Base-by-base conservation (phyloP, 2,329 filamentous ascomycete genomes). In the Didymella glomerata region DNA sequence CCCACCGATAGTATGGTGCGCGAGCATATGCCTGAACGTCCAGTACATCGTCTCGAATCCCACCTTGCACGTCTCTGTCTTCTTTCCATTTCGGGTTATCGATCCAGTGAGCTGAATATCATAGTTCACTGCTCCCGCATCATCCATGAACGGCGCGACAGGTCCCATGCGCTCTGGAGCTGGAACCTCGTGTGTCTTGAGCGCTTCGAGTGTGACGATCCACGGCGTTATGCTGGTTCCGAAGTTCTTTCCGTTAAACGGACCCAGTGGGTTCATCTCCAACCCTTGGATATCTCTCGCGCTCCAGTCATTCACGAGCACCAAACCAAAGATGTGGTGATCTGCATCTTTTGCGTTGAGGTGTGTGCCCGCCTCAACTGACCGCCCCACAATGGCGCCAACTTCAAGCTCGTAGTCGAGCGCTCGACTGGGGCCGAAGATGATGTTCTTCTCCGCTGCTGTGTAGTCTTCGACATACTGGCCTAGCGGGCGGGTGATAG, bases 281-380 rank as follows among this genome's bases (percentile, higher is more conserved):
- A 85, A 77, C 0, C 75, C 80, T 69, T 89, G 86, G 20, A 89
- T 85, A 68, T 89, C 86, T n/a, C 86, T 78, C 20, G 85, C 83
- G 18, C 60, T 83, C 86, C 86, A 89, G 61, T 89, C 86, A 62
- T 89, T 89, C 13, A 89, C 67, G 36, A 89, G 72, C 0, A 86
- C 82, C n/a, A 87, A 77, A 0, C 87, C 86, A 68, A 89, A 88
- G 16, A 88, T 85, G 63, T 88, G 84, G 0, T 85, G 79, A 16
- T 77, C 74, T 0, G 80, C 80, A 6, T 81, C 69, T 16, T 68
- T 67, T n/a, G 81, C 78, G 8, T 77, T 61, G 24, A 83, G 69
- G 0, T 66, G 64, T 1, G 76, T 62, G 0, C 81, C 80, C 8
- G 74, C 71, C 1, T 74, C 65, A 0, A 82, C 66, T 0, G 81